Base-by-base conservation (phyloP, 192 early-diverging fungal genomes). In the Coemansia nantahalensis region DNA sequence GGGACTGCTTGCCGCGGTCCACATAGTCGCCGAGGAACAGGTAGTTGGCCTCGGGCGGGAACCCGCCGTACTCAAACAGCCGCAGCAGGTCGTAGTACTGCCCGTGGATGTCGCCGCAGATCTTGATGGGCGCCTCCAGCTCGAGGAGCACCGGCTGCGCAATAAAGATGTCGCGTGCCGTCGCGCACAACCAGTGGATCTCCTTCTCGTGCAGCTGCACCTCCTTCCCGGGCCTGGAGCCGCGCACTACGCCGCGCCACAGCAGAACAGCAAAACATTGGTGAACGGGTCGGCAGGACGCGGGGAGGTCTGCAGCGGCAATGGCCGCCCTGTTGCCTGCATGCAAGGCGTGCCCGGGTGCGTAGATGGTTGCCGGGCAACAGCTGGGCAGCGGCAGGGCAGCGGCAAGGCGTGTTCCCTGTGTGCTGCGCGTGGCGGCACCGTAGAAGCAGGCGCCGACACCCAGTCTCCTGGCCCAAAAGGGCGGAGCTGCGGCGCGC, bases 11-110 rank as follows among this genome's bases (percentile, higher is more conserved):
- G 48, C 95, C 95, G 45, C 95, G 83, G 68, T 98, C 95, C 41
- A 98, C 95, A 70, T 98, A 98, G 67, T 98, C 95, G 34, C 95
- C 95, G 64, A 97, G 72, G 69, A 97, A 97, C 39, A 97, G 83
- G 57, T 95, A 97, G 80, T 95, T 97, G 33, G 93, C 86, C 60
- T 95, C 90, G 1, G 93, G 93, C 17, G 94, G 94, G 77, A 93
- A 94, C 30, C 93, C 94, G 47, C 93, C 93, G 73, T 94, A 92
- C 55, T 97, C 93, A 59, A 97, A 97, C 38, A 95, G 78, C 37
- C 94, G 86, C 48, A 97, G 78, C 18, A 97, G 84, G 69, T 97
- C 94, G 60, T 95, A 94, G 79, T 97, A 97, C 78, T 97, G 94
- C 23, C 94, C 94, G 60, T 97, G 94, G 65, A 97, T 85, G 54